phyloP scores from a whole-genome alignment of 2,329 filamentous ascomycete genomes.

The Arthrobotrys conoides region DNA sequence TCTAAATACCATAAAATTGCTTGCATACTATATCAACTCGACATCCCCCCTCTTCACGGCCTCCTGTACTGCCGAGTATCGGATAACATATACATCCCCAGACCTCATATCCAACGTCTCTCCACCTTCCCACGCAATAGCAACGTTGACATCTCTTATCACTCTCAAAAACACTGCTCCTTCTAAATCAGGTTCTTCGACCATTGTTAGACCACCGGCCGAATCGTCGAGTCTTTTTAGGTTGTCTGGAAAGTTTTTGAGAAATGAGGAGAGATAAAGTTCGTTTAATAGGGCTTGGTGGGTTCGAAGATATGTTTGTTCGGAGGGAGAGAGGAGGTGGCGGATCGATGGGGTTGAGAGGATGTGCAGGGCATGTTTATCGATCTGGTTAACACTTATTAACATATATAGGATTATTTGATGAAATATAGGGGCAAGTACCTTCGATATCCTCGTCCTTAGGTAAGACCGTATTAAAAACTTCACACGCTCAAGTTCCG shows the following conservation, averaged over 20 bases:
- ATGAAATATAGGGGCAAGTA: conserved; percentile 66
- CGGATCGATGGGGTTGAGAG: conserved; percentile 73
- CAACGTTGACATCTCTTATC: conserved; percentile 70
- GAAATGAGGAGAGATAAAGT: conserved; percentile 88
- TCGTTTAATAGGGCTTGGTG: conserved; percentile 87
- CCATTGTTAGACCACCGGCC: conserved; percentile 90
- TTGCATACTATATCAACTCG: conserved; percentile 64
- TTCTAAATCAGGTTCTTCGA: conserved; percentile 86
- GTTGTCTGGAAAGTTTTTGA: conserved; percentile 82
- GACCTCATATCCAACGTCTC: conserved; percentile 64
- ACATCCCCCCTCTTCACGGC: conserved; percentile 65
- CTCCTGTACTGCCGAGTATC: conserved; percentile 65
- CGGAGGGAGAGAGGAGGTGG: conserved; percentile 79
- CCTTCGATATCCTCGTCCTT: conserved; percentile 88
- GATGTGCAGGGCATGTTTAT: conserved; percentile 82
- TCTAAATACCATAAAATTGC: not conserved
- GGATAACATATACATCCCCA: conserved; percentile 65
- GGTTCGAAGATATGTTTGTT: conserved; percentile 84
- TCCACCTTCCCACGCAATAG: conserved; percentile 64
- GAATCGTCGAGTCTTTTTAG: conserved; percentile 91
- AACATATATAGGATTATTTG: not conserved
- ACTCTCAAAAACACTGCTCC: conserved; percentile 86
- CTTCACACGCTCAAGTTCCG: conserved; percentile 93
- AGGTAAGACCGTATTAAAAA: conserved; percentile 88
- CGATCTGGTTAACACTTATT: conserved; percentile 73